Evolutionary conservation across 352 stramenopile species (phyloP), one percentile per base, ranked within the genome.

Genomic region (Globisporangium cederbergense): DNA sequence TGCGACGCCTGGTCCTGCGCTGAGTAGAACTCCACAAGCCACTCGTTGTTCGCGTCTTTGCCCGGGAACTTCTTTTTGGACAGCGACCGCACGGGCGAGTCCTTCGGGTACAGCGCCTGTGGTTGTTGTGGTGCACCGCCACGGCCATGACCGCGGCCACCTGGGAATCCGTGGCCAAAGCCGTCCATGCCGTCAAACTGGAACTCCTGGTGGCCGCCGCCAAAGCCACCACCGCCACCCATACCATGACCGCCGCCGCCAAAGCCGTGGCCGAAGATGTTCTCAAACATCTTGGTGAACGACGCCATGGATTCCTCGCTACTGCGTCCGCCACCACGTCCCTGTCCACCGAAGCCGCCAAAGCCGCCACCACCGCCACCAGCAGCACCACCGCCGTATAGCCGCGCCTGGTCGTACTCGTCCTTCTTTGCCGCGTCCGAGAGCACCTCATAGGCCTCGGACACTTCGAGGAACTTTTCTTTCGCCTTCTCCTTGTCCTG

Each of bases 391-490:
- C 68, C 74, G 55, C 71, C 70, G 58, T 83, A 81, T 1, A 65
- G 68, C n/a, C 80, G 75, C 9, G 77, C 80, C 38, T 96, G 75
- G 66, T 98, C 93, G 71, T 98, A 98, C 42, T 95, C 88, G 8
- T 93, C 75, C 45, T 91, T 79, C 73, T 96, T 95, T 16, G 95
- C 71, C 49, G 87, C 72, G 59, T 98, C 93, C 18, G 87, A 96
- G 20, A 98, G 84, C 64, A 98, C 90, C 63, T 97, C 89, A 68
- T 98, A 98, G 2, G 93, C 93, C 62, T 97, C 88, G 20, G 79
- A 95, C 40, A 98, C 89, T 56, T 97, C 82, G 25, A 97, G 90
- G 66, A 98, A 98, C 69, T 94, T 95, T 58, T 95, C 76, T 54
- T 95, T 92, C n/a, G 91, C 89, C 11, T 66, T 47, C 43, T 97